Evolutionary conservation across 768 basidiomycete genomes (phyloP).

Genomic region (Boletus tylopilopsis): DNA sequence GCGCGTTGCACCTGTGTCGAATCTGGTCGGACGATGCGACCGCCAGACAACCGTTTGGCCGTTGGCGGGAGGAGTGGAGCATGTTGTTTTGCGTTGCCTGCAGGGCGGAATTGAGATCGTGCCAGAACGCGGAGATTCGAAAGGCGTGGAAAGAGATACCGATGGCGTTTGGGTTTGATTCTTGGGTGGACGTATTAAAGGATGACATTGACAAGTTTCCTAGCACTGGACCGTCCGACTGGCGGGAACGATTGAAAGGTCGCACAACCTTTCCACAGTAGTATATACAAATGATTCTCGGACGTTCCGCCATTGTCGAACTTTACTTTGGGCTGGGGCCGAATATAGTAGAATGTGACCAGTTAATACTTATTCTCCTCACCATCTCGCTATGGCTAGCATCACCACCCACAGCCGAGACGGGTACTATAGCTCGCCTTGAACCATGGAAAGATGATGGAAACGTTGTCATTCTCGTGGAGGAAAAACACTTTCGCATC

Average conservation of each 20-base stretch:
- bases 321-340: no score
- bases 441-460: slow-evolving; percentile 31
- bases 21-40: slow-evolving; percentile 7
- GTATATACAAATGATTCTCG: no score
- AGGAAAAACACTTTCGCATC: slow-evolving; percentile 29
- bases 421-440: no score
- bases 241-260: background rate
- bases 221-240: background rate
- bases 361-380: no score
- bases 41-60: slow-evolving; percentile 1
- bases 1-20: background rate
- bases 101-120: background rate
- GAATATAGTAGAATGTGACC: no score
- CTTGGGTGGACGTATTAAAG: no score
- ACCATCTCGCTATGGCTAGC: no score
- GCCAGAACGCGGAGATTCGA: slow-evolving; percentile 1
- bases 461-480: slow-evolving; percentile 25
- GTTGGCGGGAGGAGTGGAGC: slow-evolving; percentile 16
- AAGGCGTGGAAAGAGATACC: slow-evolving; percentile 15
- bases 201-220: background rate
- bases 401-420: no score
- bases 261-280: no score
- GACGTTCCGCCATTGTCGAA: no score
- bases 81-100: slow-evolving; percentile 10
- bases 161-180: slow-evolving; percentile 6